Evolutionary conservation across 768 basidiomycete species (phyloP), one percentile per base, ranked within the genome.

Genomic region (Cantharellus anzutake): DNA sequence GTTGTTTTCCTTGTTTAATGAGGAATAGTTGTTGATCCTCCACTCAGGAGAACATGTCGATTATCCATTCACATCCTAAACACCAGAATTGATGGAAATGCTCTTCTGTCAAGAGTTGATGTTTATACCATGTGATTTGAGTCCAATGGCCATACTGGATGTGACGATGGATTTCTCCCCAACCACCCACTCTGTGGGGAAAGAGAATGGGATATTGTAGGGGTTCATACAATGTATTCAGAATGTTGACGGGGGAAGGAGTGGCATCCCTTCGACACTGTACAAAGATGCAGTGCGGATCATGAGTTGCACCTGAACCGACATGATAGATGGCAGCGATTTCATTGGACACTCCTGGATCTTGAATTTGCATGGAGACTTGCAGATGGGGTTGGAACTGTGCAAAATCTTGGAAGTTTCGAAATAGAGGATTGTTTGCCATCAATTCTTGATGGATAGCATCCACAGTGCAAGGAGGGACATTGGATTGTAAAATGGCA

Each of bases 201-300:
- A 73, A 73, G 4, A 73, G 60, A 0, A 73, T 62, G 2, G 73
- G 72, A 60, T 73, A 73, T 0, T 65, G 64, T 0, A 74, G 60
- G 0, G 73, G 71, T 57, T 74, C 73, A 70, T 71, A 73, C 4
- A 71, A 51, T 0, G 67, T 66, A 41, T 71, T 71, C 7, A 66
- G 41, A 4, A 65, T 68, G 0, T 68, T 58, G 34, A 73, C 52
- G 7, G 11, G 11, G 7, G 52, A 5, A 37, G 7, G 7, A 37
- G 7, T 37, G 7, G 35, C 7, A 37, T 55, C 52, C 11, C 11
- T 7, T 14, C 11, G 7, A 37, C 52, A 37, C 38, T 55, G 52
- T 55, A 55, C 52, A 55, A 7, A 55, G 14, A 55, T 14, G 11
- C 7, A 37, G 35, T 37, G 52, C 5, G 52, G 35, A 7, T 7